Conservation (phyloP, 768 basidiomycete genomes). For the Hypholoma sublateritium region DNA sequence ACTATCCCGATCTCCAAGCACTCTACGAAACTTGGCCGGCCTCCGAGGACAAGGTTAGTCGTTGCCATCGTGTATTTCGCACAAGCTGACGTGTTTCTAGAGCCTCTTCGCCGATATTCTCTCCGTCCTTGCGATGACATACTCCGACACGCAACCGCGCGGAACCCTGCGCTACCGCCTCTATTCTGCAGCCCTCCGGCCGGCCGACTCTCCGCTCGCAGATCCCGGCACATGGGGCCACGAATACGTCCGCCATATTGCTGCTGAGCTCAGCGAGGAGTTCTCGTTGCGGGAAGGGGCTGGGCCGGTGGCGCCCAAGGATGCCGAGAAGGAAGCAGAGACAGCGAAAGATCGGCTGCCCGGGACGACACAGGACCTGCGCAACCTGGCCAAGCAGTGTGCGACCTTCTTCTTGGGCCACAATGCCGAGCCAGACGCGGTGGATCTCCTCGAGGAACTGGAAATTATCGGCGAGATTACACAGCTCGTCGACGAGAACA, state of each 20-base stretch:
- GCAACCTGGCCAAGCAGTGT: conserved; percentile 76
- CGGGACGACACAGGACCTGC: conserved; percentile 74
- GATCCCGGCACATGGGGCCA: conserved; percentile 99
- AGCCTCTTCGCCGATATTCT: conserved; percentile 95
- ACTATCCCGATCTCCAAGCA: conserved; percentile 83
- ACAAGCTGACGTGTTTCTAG: conserved; percentile 39
- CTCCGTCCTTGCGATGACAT: conserved; percentile 99
- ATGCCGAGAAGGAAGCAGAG: conserved; percentile 28
- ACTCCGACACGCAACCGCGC: conserved; percentile 95
- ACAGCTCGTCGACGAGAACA: conserved; percentile 82
- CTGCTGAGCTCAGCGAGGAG: conserved; percentile 95
- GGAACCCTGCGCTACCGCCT: conserved; percentile 94
- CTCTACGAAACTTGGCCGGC: conserved; percentile 80
- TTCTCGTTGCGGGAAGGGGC: conserved; percentile 69
- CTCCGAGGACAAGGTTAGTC: conserved; percentile 73
- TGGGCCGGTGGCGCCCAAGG: conserved; percentile 24
- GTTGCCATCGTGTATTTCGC: not conserved
- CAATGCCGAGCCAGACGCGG: conserved; percentile 98
- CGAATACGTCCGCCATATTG: conserved; percentile 96
- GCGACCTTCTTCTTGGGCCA: conserved; percentile 88
- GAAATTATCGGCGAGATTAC: conserved; percentile 84
- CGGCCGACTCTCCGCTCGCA: conserved; percentile 63
- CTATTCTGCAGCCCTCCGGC: conserved; percentile 69
- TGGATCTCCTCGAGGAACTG: conserved; percentile 91
- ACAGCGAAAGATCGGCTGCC: conserved; percentile 33